phyloP scores from a whole-genome alignment of 1,284 basidiomycete genomes.

The Irpex rosettiformis region DNA sequence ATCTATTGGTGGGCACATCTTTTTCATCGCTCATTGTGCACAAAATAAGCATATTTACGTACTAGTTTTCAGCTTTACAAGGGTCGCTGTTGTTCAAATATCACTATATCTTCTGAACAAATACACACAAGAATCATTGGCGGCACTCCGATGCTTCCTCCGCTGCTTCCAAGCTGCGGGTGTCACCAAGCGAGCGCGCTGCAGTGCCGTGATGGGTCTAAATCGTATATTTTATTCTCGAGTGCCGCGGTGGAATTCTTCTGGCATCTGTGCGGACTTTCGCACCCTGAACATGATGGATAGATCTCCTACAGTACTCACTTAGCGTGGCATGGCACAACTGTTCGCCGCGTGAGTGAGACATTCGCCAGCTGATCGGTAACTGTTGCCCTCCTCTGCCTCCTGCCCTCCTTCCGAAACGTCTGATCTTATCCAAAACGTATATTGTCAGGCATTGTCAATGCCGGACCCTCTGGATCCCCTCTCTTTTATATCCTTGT shows the following conservation, averaged over 20 bases:
- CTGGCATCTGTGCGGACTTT: neutral
- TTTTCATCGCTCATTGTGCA: neutral
- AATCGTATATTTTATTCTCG: neutral
- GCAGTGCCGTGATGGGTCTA: neutral
- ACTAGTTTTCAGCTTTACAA: neutral
- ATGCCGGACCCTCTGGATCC: neutral
- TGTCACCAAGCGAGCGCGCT: neutral
- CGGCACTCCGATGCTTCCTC: neutral
- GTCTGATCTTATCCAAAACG: neutral
- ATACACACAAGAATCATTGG: neutral
- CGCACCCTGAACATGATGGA: no score
- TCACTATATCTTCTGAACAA: neutral
- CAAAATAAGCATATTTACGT: neutral
- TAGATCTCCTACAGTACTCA: neutral
- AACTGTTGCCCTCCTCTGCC: neutral
- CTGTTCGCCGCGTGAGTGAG: neutral
- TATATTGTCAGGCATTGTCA: neutral
- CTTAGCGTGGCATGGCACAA: neutral
- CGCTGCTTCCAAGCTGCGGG: neutral
- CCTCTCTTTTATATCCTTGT: neutral
- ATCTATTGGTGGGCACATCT: no score
- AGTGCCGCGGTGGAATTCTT: no score
- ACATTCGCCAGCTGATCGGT: neutral
- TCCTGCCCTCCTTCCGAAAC: no score
- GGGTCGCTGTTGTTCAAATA: no score